These are phyloP conservation scores for Alternaria sp. DNA, from an alignment of 2,329 filamentous ascomycete genomes.

Conservation along the genomic window DNA sequence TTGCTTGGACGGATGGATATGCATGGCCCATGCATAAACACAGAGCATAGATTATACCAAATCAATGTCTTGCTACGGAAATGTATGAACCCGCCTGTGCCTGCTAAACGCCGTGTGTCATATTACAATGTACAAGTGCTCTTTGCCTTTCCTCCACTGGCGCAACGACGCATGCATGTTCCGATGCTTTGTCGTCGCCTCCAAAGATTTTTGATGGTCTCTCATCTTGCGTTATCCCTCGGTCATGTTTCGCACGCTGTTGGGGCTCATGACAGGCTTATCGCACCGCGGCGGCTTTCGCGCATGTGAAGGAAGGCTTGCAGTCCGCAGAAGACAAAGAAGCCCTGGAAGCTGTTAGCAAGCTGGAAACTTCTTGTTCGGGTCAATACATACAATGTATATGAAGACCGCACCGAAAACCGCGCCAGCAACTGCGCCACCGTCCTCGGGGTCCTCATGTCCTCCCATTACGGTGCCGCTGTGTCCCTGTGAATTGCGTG, in stretches of 20 bases:
- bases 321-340: slow-evolving; percentile 89
- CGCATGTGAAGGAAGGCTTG: slow-evolving; percentile 88
- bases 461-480: slow-evolving; percentile 87
- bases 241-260: not conserved
- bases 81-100: slow-evolving; percentile 8
- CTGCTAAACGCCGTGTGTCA: slow-evolving; percentile 32
- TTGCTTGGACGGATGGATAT: not conserved
- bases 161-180: not conserved
- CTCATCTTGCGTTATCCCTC: slow-evolving; percentile 1
- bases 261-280: slow-evolving; percentile 69
- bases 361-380: not conserved
- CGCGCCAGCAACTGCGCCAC: slow-evolving; percentile 79
- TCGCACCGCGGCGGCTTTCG: slow-evolving; percentile 83
- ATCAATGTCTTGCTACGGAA: slow-evolving; percentile 14
- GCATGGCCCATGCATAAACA: slow-evolving; percentile 5
- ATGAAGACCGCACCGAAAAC: slow-evolving; percentile 89
- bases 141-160: not conserved
- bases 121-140: slow-evolving; percentile 24
- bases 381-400: slow-evolving; percentile 77
- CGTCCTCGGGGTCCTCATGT: slow-evolving; percentile 73
- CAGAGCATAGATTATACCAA: slow-evolving; percentile 12
- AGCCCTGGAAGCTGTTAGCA: slow-evolving; percentile 61
- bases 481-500: slow-evolving; percentile 58
- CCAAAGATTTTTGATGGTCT: not conserved
- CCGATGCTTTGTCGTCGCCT: not conserved